A percentile compares a stretch with the other conserved stretches of the same genome.
Evolutionary conservation across 129 eudicot species (phyloP).

Genomic region (Tanacetum coccineum): DNA sequence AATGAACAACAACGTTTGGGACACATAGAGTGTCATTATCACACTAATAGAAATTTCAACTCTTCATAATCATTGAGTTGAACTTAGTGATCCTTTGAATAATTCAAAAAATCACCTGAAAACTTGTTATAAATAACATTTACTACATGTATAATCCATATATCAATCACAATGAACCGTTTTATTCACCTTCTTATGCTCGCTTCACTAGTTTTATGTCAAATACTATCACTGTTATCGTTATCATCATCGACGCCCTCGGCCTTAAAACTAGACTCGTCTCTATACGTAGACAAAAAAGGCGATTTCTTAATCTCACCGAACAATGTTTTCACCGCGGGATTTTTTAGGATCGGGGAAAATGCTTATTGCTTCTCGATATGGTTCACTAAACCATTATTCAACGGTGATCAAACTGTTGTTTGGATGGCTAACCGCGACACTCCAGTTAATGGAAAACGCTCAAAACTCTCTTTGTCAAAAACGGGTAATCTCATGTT

Average conservation of each 20-base stretch:
- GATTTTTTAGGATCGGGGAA: constrained; percentile 34
- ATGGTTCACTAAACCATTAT: constrained; percentile 38
- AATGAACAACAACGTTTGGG: no score
- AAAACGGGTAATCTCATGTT: constrained; percentile 39
- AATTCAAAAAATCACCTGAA: constrained; percentile 8
- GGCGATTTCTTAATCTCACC: constrained; percentile 28
- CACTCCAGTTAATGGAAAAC: constrained; percentile 44
- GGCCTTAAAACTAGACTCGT: constrained; percentile 30
- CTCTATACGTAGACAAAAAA: constrained; percentile 21
- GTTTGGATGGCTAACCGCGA: constrained; percentile 63
- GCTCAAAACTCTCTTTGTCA: constrained; percentile 26
- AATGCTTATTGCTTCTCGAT: constrained; percentile 46
- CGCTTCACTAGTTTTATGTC: constrained; percentile 3
- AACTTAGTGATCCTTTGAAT: constrained; percentile 1
- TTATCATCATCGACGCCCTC: constrained; percentile 26
- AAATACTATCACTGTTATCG: background rate
- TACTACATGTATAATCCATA: background rate
- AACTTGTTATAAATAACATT: constrained; percentile 3
- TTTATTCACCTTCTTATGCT: constrained; percentile 3
- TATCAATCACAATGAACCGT: constrained; percentile 18
- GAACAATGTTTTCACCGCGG: constrained; percentile 37
- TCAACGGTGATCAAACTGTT: constrained; percentile 20
- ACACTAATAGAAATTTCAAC: background rate
- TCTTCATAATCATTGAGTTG: background rate
- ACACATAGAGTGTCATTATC: background rate